Evolutionary conservation across 148 eudicot species (phyloP), one percentile per base, ranked within the genome.

Genomic region (Mesembryanthemum crystallinum): DNA sequence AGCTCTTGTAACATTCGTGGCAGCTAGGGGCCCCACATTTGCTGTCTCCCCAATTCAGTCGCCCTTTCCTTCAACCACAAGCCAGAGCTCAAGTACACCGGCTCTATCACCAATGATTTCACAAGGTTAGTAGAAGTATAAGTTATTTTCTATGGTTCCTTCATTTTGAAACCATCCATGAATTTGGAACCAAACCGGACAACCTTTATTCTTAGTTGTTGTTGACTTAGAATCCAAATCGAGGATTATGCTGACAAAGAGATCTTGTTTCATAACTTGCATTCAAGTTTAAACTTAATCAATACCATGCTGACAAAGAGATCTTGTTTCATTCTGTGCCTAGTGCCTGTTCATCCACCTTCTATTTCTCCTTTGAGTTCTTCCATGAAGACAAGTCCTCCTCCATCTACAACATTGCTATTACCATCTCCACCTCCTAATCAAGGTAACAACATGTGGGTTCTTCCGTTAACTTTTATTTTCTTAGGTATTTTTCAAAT

Each of bases 361-460:
- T 67, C 65, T 14, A 23, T 54, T 29, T 78, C 97, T 37, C 90
- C 97, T 62, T 52, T 66, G 57, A 82, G 84, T 71, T 84, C 85
- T 59, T 61, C 88, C 20, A 21, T 68, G 51, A 75, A 66, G 65
- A 82, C 72, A 61, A 73, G 75, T 81, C 92, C 86, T 45, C 73
- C 73, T 76, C 84, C 90, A 69, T 67, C 87, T 27, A 77, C 91
- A 64, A 59, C 88, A 78, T 66, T 85, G 59, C 67, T 80, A 35
- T 79, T 91, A 29, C 98, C 98, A 33, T 91, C 93, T 73, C 94
- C 91, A 24, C 90, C 95, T 83, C 89, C 88, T 57, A 89, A 88
- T 86, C 87, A 85, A 88, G 96, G 98, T 92, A 89, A 57, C 32
- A 30, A 54, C 23, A 43, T 27, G 20, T 14, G 13, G 64, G 32